Percentiles rank a stretch among this genome's conserved stretches.
phyloP scores from a whole-genome alignment of 2,329 filamentous ascomycete species.

The Calonectria ilicicola region DNA sequence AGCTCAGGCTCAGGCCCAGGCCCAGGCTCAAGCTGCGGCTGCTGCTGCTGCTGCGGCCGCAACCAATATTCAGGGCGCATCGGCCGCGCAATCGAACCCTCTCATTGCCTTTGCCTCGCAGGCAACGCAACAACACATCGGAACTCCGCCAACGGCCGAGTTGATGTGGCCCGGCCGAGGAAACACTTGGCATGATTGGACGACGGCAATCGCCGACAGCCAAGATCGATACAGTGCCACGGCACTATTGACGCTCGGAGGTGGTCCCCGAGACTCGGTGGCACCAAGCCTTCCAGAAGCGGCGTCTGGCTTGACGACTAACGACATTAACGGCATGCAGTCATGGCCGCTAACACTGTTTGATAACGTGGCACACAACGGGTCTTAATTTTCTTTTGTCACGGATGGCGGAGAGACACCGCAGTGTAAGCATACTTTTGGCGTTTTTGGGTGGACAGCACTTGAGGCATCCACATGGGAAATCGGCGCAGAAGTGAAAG shows the following conservation, averaged over 20 bases:
- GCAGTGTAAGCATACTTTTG: constrained; percentile 30
- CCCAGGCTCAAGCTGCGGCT: constrained; percentile 28
- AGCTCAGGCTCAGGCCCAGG: not conserved
- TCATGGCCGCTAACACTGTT: constrained; percentile 49
- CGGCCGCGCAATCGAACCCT: constrained; percentile 49
- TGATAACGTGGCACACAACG: constrained; percentile 41
- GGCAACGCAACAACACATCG: constrained; percentile 50
- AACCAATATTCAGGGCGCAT: constrained; percentile 34
- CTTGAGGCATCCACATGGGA: constrained; percentile 20
- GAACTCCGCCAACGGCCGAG: constrained; percentile 40
- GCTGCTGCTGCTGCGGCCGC: constrained; percentile 34
- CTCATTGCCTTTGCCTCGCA: constrained; percentile 56
- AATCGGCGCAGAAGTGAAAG: constrained; percentile 9
- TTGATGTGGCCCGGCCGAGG: constrained; percentile 50
- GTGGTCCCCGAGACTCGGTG: constrained; percentile 37
- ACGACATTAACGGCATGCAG: constrained; percentile 44
- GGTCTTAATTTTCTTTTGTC: constrained; percentile 36
- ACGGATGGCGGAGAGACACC: not conserved
- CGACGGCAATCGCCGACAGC: constrained; percentile 61
- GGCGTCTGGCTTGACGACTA: constrained; percentile 31
- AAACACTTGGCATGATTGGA: constrained; percentile 68
- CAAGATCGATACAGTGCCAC: constrained; percentile 63
- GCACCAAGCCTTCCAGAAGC: constrained; percentile 30
- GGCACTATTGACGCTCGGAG: constrained; percentile 60
- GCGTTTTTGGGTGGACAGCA: constrained; percentile 32